These are phyloP conservation scores for Calonectria pteridis DNA, from an alignment of 2,329 filamentous ascomycete species.

Conservation along the genomic window DNA sequence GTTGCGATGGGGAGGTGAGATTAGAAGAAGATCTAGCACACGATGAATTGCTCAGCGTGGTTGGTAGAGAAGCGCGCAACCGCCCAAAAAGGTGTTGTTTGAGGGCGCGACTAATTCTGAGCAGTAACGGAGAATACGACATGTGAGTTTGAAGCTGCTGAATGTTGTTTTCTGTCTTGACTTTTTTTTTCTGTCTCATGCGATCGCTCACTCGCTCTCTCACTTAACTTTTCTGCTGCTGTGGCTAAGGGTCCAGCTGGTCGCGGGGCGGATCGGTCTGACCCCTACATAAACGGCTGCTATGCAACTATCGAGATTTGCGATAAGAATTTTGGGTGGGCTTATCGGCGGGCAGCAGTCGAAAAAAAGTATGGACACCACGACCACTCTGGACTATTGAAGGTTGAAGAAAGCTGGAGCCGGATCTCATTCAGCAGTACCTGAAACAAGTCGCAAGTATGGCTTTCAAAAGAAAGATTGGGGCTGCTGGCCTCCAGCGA, in stretches of 20 bases:
- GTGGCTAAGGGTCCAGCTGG: neutral
- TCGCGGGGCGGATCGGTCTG: neutral
- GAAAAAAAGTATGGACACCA: conserved; percentile 14
- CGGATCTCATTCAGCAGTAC: neutral
- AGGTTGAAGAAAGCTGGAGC: neutral
- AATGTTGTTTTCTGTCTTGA: neutral
- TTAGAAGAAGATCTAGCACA: neutral
- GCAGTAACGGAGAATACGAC: conserved; percentile 9
- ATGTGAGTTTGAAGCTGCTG: neutral
- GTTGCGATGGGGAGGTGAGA: neutral
- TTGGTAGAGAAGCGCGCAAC: conserved; percentile 6
- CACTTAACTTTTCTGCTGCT: neutral
- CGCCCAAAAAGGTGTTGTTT: conserved; percentile 5
- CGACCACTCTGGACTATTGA: neutral
- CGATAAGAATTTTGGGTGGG: conserved; percentile 21
- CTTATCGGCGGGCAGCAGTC: conserved; percentile 16
- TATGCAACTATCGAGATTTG: conserved; percentile 18
- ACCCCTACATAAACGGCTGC: neutral
- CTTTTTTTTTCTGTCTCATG: neutral
- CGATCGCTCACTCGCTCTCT: neutral
- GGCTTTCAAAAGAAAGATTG: conserved; percentile 56
- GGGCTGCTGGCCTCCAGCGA: conserved; percentile 53
- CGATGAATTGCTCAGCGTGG: neutral
- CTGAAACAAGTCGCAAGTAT: conserved; percentile 37
- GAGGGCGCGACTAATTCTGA: conserved; percentile 8